Conservation (phyloP, 306 rosid species). For the Begonia loranthoides region DNA sequence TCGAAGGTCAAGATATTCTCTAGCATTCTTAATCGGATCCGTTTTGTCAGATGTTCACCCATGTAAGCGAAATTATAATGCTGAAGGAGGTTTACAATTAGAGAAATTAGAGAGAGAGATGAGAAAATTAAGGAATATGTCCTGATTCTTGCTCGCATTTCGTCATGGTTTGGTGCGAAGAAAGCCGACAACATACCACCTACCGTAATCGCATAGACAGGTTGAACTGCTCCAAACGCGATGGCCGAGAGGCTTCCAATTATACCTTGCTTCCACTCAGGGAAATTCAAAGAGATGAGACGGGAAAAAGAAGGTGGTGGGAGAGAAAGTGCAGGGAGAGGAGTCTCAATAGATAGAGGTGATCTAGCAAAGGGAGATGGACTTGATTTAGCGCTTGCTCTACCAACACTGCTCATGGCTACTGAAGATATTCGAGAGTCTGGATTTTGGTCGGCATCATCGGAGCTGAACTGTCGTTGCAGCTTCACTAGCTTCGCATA, state of each 20-base stretch:
- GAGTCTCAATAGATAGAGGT: constrained; percentile 29
- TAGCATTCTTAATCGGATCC: constrained; percentile 59
- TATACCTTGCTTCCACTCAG: constrained; percentile 87
- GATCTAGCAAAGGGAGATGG: constrained; percentile 49
- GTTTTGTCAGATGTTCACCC: constrained; percentile 69
- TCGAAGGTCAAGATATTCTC: constrained; percentile 77
- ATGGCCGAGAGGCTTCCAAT: constrained; percentile 65
- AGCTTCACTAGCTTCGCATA: constrained; percentile 69
- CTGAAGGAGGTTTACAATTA: constrained; percentile 60
- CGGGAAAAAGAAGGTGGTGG: constrained; percentile 58
- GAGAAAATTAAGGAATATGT: constrained; percentile 54
- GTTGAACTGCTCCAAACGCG: constrained; percentile 78
- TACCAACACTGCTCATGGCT: constrained; percentile 58
- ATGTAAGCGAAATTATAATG: constrained; percentile 78
- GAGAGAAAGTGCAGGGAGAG: constrained; percentile 12
- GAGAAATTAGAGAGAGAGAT: constrained; percentile 55
- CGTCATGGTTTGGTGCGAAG: constrained; percentile 56
- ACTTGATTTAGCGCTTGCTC: constrained; percentile 64
- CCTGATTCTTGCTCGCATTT: constrained; percentile 55
- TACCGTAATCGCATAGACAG: constrained; percentile 67
- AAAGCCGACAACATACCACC: constrained; percentile 95
- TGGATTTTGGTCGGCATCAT: constrained; percentile 38
- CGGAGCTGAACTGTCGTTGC: constrained; percentile 57
- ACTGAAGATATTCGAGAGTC: constrained; percentile 31
- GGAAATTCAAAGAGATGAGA: constrained; percentile 54